Evolutionary conservation across 345 rosid genomes (phyloP), one percentile per base, ranked within the genome.

Genomic region (Camelina sativa): DNA sequence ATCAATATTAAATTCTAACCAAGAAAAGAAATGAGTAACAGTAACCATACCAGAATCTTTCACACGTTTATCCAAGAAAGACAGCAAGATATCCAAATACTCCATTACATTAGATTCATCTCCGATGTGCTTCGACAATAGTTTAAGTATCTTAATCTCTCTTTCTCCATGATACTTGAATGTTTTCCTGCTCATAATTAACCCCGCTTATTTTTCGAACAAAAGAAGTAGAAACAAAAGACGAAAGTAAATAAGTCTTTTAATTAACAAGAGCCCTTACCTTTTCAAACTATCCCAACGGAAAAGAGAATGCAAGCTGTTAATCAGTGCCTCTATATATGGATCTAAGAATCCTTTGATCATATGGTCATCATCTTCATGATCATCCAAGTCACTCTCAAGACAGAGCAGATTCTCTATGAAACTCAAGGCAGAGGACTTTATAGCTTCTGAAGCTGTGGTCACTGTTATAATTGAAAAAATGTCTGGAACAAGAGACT

Each of bases 381-480:
- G 4, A 25, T 25, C 28, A 69, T 66, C 85, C 78, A 84, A 51
- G 35, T 88, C 91, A 55, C 54, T 75, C n/a, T 85, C 88, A 77
- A 92, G 91, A 79, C 57, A 80, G 70, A 93, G 74, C 71, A 93
- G 83, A 70, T 88, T 93, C 84, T 89, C 89, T 51, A 81, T 77
- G 69, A 93, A 89, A 77, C 73, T 80, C 68, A 93, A 84, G 67
- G 85, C 89, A 58, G 80, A 80, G 34, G 78, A 86, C 57, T 80
- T 77, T 67, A 93, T 83, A 62, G 87, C 88, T 73, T 86, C 88
- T 15, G 98, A 85, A 56, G 93, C 96, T 58, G 89, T 82, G 34
- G 69, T 51, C 63, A 88, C 81, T 41, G 83, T 81, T 74, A 91
- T 71, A 68, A 93, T 85, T 22, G 91, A 85, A 76, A 93, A 89